Evolutionary conservation across 495 filamentous ascomycete genomes (phyloP).

Genomic region (Apiosordaria backusii): DNA sequence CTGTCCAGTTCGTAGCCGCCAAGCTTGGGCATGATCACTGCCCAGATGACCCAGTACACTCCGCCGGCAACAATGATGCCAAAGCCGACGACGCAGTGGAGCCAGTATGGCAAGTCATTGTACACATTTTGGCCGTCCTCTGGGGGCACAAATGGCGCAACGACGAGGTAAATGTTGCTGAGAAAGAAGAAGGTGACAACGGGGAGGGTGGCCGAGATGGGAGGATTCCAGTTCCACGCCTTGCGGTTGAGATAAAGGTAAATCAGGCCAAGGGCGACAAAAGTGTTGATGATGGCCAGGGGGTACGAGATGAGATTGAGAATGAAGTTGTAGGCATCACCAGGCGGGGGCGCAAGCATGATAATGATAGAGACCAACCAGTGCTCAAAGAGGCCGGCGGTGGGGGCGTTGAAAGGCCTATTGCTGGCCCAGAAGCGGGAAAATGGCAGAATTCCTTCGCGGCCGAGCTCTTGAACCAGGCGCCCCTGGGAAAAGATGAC

Average conservation of each 20-base stretch:
- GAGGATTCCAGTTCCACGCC: slow-evolving; percentile 40
- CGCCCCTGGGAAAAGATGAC: slow-evolving; percentile 68
- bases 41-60: slow-evolving; percentile 72
- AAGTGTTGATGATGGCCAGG: slow-evolving; percentile 56
- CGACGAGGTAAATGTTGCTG: slow-evolving; percentile 47
- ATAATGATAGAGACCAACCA: slow-evolving; percentile 58
- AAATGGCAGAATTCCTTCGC: slow-evolving; percentile 61
- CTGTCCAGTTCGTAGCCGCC: slow-evolving; percentile 59
- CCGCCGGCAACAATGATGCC: slow-evolving; percentile 47
- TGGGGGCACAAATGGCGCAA: slow-evolving; percentile 45
- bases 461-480: slow-evolving; percentile 62
- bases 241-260: slow-evolving; percentile 53
- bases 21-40: slow-evolving; percentile 56
- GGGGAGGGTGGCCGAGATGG: slow-evolving; percentile 41
- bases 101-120: slow-evolving; percentile 42
- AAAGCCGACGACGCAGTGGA: slow-evolving; percentile 46
- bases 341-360: slow-evolving; percentile 60
- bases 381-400: slow-evolving; percentile 60
- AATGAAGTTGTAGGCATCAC: slow-evolving; percentile 63
- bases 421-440: slow-evolving; percentile 63
- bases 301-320: slow-evolving; percentile 60
- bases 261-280: slow-evolving; percentile 54
- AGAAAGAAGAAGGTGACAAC: slow-evolving; percentile 47
- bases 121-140: slow-evolving; percentile 42
- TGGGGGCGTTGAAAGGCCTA: slow-evolving; percentile 58